These are phyloP conservation scores for Mortierella sp. DNA, from an alignment of 371 early-diverging fungal species.

Conservation along the genomic window DNA sequence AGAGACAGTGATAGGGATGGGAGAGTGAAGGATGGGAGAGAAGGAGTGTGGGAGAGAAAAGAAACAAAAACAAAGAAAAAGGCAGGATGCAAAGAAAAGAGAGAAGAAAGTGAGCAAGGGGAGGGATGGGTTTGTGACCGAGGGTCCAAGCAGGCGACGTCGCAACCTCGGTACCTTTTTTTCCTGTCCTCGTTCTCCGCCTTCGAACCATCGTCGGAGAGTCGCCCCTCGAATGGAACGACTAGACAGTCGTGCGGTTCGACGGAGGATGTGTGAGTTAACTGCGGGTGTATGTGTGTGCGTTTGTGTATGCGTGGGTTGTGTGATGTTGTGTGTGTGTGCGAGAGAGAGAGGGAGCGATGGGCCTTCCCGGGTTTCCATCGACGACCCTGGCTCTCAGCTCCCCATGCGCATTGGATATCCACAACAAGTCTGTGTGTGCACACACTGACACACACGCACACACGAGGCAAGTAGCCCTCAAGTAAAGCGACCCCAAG, in stretches of 20 bases:
- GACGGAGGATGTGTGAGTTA: neutral
- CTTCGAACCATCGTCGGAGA: too few species aligned
- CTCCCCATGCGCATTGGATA: too few species aligned
- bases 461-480: too few species aligned
- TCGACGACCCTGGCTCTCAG: too few species aligned
- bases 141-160: neutral
- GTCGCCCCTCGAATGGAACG: too few species aligned
- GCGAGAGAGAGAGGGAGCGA: neutral
- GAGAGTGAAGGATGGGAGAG: neutral
- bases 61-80: neutral
- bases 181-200: too few species aligned
- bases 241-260: too few species aligned
- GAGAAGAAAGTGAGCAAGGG: neutral
- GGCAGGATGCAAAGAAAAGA: neutral
- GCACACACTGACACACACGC: too few species aligned
- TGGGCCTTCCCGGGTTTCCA: too few species aligned
- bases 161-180: too few species aligned
- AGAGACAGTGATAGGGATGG: neutral
- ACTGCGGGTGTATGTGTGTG: neutral
- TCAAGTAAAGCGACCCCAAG: too few species aligned
- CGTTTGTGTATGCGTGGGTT: neutral
- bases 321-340: neutral
- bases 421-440: too few species aligned
- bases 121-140: neutral
- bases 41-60: neutral